Evolutionary conservation across 495 filamentous ascomycete genomes (phyloP).

Genomic region (Talaromyces stipitatus): DNA sequence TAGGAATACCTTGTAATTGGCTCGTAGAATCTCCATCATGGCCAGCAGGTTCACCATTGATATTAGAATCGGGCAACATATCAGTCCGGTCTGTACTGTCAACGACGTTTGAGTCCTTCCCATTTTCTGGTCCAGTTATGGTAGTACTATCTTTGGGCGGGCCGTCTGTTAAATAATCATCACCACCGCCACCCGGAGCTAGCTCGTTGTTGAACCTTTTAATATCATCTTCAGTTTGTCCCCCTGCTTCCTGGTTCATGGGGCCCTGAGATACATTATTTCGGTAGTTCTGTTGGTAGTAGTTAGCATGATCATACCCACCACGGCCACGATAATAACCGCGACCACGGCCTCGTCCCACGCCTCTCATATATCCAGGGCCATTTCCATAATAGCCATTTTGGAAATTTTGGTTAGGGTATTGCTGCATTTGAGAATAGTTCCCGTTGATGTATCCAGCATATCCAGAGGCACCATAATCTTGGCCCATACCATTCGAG

Average conservation of each 20-base stretch:
- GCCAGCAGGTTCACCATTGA: constrained; percentile 7
- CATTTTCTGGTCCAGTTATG: constrained; percentile 2
- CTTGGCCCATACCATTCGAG: constrained; percentile 77
- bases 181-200: constrained; percentile 20
- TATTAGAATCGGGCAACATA: background rate
- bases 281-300: constrained; percentile 18
- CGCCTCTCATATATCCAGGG: constrained; percentile 44
- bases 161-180: constrained; percentile 11
- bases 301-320: constrained; percentile 31
- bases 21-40: constrained; percentile 10
- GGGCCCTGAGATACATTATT: constrained; percentile 14
- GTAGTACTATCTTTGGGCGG: constrained; percentile 10
- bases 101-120: background rate
- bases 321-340: constrained; percentile 49
- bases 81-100: constrained; percentile 5
- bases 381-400: constrained; percentile 56
- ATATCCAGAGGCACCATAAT: constrained; percentile 78
- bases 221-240: constrained; percentile 11
- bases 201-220: constrained; percentile 22
- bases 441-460: constrained; percentile 55
- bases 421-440: constrained; percentile 46
- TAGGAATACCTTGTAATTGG: constrained; percentile 33
- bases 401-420: constrained; percentile 42
- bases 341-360: constrained; percentile 60
- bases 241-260: constrained; percentile 8